Base-by-base conservation (phyloP, 352 stramenopile genomes). In the Globisporangium acanthophoron region DNA sequence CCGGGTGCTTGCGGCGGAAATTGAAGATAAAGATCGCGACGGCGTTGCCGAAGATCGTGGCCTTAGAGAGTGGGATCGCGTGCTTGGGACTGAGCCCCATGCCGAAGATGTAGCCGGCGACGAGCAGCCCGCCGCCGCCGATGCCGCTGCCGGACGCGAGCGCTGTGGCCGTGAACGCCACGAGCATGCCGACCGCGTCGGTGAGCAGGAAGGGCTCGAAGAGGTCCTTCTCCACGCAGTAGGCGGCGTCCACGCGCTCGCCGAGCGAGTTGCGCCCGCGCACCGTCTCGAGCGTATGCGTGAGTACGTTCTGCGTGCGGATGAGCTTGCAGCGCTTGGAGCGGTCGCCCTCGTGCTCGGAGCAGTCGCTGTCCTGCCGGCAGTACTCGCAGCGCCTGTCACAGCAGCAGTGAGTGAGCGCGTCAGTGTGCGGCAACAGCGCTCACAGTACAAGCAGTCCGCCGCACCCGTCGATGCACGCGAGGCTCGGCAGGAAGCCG, bases 21-120 rank as follows among this genome's bases (percentile, higher is more conserved):
- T 99, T 99, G 55, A 98, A 85, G 37, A 97, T 47, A 53, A 96
- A 98, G 59, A 97, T 98, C 21, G 94, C 96, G 35, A 98, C 67
- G 6, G 95, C 92, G 43, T 96, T 97, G 64, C 96, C 97, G 60
- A 99, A 97, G 46, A 99, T 98, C 9, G 96, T 98, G 39, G 98
- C 87, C 56, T 99, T 99, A 37, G 85, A 97, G 29, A 99, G 74
- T 29, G 97, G 95, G 56, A 99, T 98, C 51, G 96, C 96, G 64
- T 97, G 88, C 66, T 99, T 99, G n/a, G 96, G 82, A 21, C 76
- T 88, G 16, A 94, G 58, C 5, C 88, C 86, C 51, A 99, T 88
- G 24, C 98, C 84, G 12, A 99, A 85, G 59, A 98, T 98, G 74
- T 98, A 99, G 61, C 98, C 88, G 3, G 97, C 96, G 35, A 99